phyloP scores from a whole-genome alignment of 2,329 filamentous ascomycete genomes.

The Calycina marina region DNA sequence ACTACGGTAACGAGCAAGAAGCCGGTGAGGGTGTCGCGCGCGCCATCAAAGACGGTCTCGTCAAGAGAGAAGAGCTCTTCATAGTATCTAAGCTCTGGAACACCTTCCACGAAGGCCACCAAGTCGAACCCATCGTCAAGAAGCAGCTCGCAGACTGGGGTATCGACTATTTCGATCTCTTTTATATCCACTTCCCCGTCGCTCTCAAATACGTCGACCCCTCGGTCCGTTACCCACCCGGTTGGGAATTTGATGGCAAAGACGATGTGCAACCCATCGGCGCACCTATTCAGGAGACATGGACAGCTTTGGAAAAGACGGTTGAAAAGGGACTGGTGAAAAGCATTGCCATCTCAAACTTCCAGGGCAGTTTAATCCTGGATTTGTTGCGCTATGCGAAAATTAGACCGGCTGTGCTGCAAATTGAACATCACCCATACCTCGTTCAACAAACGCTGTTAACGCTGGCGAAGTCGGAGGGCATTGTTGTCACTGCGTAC shows the following conservation, averaged over 20 bases:
- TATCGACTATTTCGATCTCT: conserved; percentile 81
- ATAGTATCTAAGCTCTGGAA: conserved; percentile 91
- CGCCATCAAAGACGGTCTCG: conserved; percentile 67
- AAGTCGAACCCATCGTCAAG: conserved; percentile 60
- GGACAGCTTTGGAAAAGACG: conserved; percentile 64
- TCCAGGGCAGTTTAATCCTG: conserved; percentile 62
- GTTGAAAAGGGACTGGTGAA: conserved; percentile 53
- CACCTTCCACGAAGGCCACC: conserved; percentile 70
- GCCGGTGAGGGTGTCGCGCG: conserved; percentile 62
- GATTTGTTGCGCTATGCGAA: conserved; percentile 67
- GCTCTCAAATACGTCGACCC: conserved; percentile 78
- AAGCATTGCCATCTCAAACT: conserved; percentile 73
- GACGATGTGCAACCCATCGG: conserved; percentile 47
- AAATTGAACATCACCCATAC: conserved; percentile 87
- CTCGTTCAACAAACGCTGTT: conserved; percentile 62
- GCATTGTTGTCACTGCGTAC: conserved; percentile 68
- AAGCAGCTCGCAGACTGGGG: conserved; percentile 73
- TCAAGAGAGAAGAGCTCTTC: conserved; percentile 79
- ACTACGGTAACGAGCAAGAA: conserved; percentile 75
- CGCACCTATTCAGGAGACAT: conserved; percentile 67
- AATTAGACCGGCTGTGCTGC: conserved; percentile 60
- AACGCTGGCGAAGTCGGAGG: conserved; percentile 52
- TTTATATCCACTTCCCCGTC: conserved; percentile 80
- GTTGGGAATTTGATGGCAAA: conserved; percentile 55
- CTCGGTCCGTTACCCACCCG: conserved; percentile 61